Base-by-base conservation (phyloP, 2,329 filamentous ascomycete genomes). In the Aspergillus flavus region DNA sequence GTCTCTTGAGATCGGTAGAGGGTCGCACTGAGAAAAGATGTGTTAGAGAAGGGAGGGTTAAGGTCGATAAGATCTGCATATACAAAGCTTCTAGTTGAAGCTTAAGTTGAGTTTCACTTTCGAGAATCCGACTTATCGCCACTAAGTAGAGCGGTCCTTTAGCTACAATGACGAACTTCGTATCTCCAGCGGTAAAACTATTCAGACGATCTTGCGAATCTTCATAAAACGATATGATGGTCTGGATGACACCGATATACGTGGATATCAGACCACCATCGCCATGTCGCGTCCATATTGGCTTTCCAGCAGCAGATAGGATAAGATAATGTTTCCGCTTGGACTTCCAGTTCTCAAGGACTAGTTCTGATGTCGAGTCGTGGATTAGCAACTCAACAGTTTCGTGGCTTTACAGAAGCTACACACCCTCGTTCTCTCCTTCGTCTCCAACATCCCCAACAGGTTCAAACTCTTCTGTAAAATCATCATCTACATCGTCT, bases 241-340 rank as follows among this genome's bases (percentile, higher is more conserved):
- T 99, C 76, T 98, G 95, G 2, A 97, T 90, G 21, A 99, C 90
- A 46, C 95, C 95, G 76, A 98, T 94, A 71, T 95, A 97, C 57
- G 91, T 91, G 71, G 96, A 97, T 74, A 98, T 93, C 50, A 98
- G 82, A 60, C 90, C 89, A 68, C 96, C 86, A 70, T 97, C 93
- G 46, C 96, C 95, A 75, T 99, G 94, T 56, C 96, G 87, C 73
- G 93, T 98, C 84, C 94, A 99, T 56, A 99, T 96, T 12, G 95
- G 96, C 76, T 99, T 99, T 23, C 95, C 95, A 11, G 96, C 94
- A 16, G 93, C 94, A 2, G 95, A 98, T 1, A 99, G 83, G 71
- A 99, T 96, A 79, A 99, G 88, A 77, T 97, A 99, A 79, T 99
- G 95, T 79, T 99, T 99, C 66, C 94, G 84, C 80, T 98, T 98